A percentile compares a stretch with the other conserved stretches of the same genome.
Conservation (phyloP, 2,329 filamentous ascomycete genomes). For the Albophoma yamanashiensis region DNA sequence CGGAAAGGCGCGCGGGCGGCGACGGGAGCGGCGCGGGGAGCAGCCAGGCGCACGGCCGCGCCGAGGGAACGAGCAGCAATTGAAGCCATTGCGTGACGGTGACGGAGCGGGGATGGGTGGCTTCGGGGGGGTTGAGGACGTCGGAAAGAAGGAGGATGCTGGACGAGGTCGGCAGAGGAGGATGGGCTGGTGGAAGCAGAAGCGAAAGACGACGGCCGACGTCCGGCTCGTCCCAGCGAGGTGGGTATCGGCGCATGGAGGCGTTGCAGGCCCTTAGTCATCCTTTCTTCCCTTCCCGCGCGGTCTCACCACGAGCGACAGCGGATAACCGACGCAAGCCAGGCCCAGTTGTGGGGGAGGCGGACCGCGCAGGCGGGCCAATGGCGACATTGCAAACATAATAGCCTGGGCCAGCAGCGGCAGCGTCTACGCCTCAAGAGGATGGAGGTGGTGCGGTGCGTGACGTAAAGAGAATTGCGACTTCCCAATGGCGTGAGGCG, state of each 20-base stretch:
- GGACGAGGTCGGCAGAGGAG: not conserved
- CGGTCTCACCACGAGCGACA: not conserved
- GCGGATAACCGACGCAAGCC: not conserved
- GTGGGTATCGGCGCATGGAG: not conserved
- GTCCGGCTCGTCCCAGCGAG: not conserved
- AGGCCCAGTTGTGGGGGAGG: not conserved
- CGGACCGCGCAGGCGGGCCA: constrained; percentile 1
- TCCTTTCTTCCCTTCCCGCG: not conserved
- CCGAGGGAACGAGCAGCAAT: constrained; percentile 39
- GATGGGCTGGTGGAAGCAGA: not conserved
- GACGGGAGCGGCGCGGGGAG: constrained; percentile 26
- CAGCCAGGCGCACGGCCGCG: constrained; percentile 19
- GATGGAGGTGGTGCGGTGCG: not conserved
- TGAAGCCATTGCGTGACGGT: constrained; percentile 43
- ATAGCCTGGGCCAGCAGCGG: not conserved
- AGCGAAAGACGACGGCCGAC: not conserved
- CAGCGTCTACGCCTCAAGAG: not conserved
- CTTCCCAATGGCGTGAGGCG: not conserved
- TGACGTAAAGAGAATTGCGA: constrained; percentile 3
- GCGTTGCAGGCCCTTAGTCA: not conserved
- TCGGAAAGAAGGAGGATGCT: not conserved
- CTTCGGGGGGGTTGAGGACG: not conserved
- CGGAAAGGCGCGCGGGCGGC: constrained; percentile 29
- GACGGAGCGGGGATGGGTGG: not conserved
- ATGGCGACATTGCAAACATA: constrained; percentile 3